A percentile compares a stretch with the other conserved stretches of the same genome.
Conservation (phyloP, 2,329 filamentous ascomycete species). For the Stemphylium beticola region DNA sequence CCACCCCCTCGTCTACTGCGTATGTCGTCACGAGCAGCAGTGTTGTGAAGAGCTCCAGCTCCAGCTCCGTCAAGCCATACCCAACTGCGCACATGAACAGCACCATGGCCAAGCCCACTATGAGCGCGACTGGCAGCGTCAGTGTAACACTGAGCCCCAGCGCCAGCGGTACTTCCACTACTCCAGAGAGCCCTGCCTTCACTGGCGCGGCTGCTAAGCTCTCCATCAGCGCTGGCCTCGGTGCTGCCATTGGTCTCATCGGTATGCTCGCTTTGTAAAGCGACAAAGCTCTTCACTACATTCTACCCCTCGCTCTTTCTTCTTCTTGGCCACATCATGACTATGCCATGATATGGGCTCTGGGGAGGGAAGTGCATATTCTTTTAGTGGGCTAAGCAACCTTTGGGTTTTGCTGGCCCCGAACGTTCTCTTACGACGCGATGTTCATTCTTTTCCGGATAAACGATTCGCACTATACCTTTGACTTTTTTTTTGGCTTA, state of each 20-base stretch:
- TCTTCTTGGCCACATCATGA: background rate
- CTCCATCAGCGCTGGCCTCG: constrained; percentile 48
- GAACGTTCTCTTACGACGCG: constrained; percentile 41
- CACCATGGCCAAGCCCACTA: constrained; percentile 8
- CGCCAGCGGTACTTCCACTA: constrained; percentile 13
- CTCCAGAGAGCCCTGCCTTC: constrained; percentile 14
- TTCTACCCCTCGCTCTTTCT: background rate
- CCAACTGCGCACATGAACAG: constrained; percentile 9
- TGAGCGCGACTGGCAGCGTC: constrained; percentile 15
- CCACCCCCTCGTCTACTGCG: background rate
- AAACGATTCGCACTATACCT: constrained; percentile 26
- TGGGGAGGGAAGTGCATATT: constrained; percentile 1
- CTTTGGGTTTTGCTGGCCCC: background rate
- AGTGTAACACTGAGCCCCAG: constrained; percentile 10
- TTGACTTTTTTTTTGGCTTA: constrained; percentile 8
- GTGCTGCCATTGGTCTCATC: constrained; percentile 50
- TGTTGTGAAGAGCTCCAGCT: constrained; percentile 1
- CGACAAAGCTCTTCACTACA: background rate
- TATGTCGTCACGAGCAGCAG: constrained; percentile 8
- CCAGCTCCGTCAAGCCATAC: background rate
- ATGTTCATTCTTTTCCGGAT: constrained; percentile 40
- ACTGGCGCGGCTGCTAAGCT: constrained; percentile 42
- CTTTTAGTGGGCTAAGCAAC: background rate
- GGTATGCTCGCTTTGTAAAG: constrained; percentile 53
- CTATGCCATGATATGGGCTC: background rate